Conservation (phyloP, 208 protist genomes). For the Naegleria gruberi region DNA sequence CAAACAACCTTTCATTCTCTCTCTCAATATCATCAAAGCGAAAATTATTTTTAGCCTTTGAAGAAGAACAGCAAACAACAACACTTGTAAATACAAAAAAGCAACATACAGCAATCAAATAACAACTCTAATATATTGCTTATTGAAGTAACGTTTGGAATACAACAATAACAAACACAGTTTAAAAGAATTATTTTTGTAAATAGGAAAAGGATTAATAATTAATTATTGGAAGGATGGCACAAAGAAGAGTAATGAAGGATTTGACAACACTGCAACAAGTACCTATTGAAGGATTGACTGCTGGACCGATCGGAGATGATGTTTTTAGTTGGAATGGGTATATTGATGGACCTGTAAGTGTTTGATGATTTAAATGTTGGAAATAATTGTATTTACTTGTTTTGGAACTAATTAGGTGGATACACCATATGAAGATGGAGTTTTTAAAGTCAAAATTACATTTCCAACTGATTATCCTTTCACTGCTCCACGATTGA, state of each 20-base stretch:
- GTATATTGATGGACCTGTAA: neutral
- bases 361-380: neutral
- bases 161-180: no score
- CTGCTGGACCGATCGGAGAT: neutral
- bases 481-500: neutral
- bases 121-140: no score
- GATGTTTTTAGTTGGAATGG: neutral
- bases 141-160: no score
- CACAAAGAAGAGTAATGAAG: neutral
- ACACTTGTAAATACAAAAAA: no score
- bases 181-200: no score
- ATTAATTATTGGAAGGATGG: no score
- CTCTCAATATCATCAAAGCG: no score
- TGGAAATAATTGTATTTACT: neutral
- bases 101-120: no score
- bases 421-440: neutral
- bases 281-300: neutral
- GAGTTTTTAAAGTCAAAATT: neutral
- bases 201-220: no score
- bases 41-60: no score
- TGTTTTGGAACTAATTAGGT: neutral
- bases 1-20: no score
- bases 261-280: neutral
- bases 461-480: conserved; percentile 8
- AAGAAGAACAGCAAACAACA: no score